Evolutionary conservation across 805 yeast genomes (phyloP).

Genomic region (Lipomyces mesembrius): DNA sequence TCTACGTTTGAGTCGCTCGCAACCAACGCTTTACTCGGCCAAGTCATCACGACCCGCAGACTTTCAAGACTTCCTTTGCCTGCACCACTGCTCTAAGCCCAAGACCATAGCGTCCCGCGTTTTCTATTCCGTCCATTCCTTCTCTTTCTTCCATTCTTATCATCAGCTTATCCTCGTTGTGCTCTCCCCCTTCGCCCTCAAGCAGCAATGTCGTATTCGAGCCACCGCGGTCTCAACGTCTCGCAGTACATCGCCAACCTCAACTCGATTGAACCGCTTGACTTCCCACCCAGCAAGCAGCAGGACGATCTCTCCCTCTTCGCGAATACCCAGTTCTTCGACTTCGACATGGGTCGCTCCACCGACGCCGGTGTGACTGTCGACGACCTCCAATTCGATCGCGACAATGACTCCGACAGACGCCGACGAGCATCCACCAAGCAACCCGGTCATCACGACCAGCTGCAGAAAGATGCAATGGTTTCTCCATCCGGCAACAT

Average conservation of each 20-base stretch:
- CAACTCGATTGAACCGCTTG: slow-evolving; percentile 44
- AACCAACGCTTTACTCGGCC: too few relatives aligned
- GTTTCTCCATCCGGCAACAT: slow-evolving; percentile 7
- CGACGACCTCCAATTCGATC: slow-evolving; percentile 37
- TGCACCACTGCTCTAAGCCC: background rate
- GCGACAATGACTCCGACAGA: slow-evolving; percentile 8
- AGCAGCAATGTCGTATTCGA: slow-evolving; percentile 32
- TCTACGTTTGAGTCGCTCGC: too few relatives aligned
- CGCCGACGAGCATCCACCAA: slow-evolving; percentile 10
- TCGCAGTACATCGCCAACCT: slow-evolving; percentile 45
- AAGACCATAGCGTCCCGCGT: slow-evolving; percentile 2
- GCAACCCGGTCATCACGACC: slow-evolving; percentile 1
- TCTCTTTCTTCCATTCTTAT: background rate
- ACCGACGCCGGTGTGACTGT: slow-evolving; percentile 50
- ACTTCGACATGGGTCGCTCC: slow-evolving; percentile 51
- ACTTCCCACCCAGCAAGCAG: slow-evolving; percentile 25
- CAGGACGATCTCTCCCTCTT: slow-evolving; percentile 50
- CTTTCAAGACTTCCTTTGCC: background rate
- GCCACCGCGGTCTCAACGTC: slow-evolving; percentile 42
- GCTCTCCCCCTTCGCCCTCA: slow-evolving; percentile 10
- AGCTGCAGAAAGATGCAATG: slow-evolving; percentile 4
- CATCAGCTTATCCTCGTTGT: background rate
- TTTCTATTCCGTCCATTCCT: background rate
- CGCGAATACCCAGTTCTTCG: slow-evolving; percentile 52
- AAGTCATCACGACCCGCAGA: too few relatives aligned